phyloP scores from a whole-genome alignment of 257 asterid genomes.

The Oldenlandia corymbosa region DNA sequence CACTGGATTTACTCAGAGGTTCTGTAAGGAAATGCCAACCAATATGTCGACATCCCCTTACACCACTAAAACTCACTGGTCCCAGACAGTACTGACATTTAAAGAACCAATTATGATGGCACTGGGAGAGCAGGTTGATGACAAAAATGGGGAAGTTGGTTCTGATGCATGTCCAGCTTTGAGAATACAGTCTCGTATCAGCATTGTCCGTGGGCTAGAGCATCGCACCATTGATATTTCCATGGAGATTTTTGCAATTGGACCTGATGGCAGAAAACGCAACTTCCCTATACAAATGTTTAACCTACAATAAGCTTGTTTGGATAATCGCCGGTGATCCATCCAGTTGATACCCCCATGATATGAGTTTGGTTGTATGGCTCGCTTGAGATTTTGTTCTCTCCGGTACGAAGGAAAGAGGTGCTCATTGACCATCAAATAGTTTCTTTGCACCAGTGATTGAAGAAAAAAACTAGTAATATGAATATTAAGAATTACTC shows the following conservation, averaged over 20 bases:
- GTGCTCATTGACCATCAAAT: no score
- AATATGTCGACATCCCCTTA: slow-evolving; percentile 82
- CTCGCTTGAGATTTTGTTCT: no score
- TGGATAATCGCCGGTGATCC: no score
- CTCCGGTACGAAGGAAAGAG: no score
- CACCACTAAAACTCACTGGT: slow-evolving; percentile 80
- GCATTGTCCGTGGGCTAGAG: slow-evolving; percentile 58
- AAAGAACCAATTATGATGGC: slow-evolving; percentile 74
- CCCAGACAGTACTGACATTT: slow-evolving; percentile 83
- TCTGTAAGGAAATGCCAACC: slow-evolving; percentile 74
- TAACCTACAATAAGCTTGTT: slow-evolving; percentile 31
- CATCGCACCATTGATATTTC: slow-evolving; percentile 97
- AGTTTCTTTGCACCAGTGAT: no score
- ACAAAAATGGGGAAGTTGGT: slow-evolving; percentile 39
- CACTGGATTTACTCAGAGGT: slow-evolving; percentile 73
- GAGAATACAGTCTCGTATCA: slow-evolving; percentile 59
- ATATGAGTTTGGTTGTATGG: no score
- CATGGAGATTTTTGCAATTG: slow-evolving; percentile 58
- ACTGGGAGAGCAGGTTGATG: slow-evolving; percentile 20
- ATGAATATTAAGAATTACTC: no score
- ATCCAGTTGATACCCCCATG: no score
- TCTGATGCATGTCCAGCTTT: slow-evolving; percentile 58
- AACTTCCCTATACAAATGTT: slow-evolving; percentile 71
- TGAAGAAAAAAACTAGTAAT: no score
- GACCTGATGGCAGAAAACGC: slow-evolving; percentile 44